Evolutionary conservation across 2,329 filamentous ascomycete genomes (phyloP), one percentile per base, ranked within the genome.

Genomic region (Verticillium longisporum): DNA sequence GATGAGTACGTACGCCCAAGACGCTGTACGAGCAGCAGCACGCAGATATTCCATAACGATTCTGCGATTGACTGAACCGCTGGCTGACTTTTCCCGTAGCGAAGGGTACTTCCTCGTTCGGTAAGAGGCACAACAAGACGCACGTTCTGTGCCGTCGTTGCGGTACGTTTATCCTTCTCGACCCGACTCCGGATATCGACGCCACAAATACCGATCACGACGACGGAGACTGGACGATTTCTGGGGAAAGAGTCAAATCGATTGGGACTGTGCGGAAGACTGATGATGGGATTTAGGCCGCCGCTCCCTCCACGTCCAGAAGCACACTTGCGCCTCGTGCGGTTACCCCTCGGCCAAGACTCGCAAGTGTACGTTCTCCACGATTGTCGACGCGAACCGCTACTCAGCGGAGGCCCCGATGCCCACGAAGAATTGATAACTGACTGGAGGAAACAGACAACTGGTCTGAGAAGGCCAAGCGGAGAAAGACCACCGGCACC

Each of bases 401-500:
- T 26, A 9, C 9, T 11, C 18, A 53, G 10, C 18, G 45, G n/a
- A 10, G 45, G 9, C 9, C 18, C 9, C 18, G 45, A 21, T 53
- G 11, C 45, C 7, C 7, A 18, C 45, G n/a, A 18, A 45, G n/a
- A 53, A 15, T 21, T 14, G 34, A 38, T 10, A 32, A 33, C 57
- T 59, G 45, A 58, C 63, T 56, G 31, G 37, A 37, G 26, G 14
- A 37, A 65, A 77, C 77, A 98, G 94, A 89, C 89, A 97, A 99
- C 91, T 99, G 95, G 95, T 88, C 91, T 80, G 94, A 98, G 88
- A 99, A 99, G 91, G 94, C 93, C 74, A 98, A 98, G 92, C 87
- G 95, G 81, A 96, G 95, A 90, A 98, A 97, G 93, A 97, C 94
- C 77, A 94, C 91, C 78, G 95, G 95, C 75, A 94, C 92, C 76